phyloP scores from a whole-genome alignment of 495 filamentous ascomycete species.

The Sordaria brevicollis region DNA sequence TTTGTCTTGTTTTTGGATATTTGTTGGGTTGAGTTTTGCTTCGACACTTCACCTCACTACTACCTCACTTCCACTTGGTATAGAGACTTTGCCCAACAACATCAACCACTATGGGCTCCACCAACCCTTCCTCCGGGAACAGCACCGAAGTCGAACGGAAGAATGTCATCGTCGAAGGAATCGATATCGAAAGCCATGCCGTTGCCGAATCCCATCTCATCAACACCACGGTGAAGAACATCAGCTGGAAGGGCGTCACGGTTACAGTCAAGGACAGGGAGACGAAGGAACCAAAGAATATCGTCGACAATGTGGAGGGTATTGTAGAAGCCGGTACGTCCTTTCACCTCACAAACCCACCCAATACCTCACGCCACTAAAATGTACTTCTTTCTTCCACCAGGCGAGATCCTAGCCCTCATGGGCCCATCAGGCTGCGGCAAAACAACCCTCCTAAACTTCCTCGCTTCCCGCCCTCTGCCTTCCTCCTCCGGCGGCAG shows the following conservation, averaged over 20 bases:
- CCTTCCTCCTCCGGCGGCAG: not conserved
- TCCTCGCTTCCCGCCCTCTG: slow-evolving; percentile 61
- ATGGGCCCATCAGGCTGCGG: slow-evolving; percentile 72
- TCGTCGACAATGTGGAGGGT: slow-evolving; percentile 44
- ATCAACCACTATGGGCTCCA: not conserved
- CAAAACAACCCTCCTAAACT: slow-evolving; percentile 70
- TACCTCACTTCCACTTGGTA: not conserved
- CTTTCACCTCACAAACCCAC: not conserved
- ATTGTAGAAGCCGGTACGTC: slow-evolving; percentile 36
- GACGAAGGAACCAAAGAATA: slow-evolving; percentile 45
- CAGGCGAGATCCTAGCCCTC: slow-evolving; percentile 62
- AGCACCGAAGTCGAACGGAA: slow-evolving; percentile 7
- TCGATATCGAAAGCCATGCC: slow-evolving; percentile 14
- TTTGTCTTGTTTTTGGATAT: not conserved
- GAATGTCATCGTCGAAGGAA: not conserved
- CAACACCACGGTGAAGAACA: slow-evolving; percentile 30
- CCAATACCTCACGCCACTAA: not conserved
- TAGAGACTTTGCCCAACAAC: not conserved
- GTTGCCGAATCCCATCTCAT: slow-evolving; percentile 23
- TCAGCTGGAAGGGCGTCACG: slow-evolving; percentile 51
- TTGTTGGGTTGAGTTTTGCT: not conserved
- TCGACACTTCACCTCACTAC: not conserved
- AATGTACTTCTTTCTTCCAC: not conserved
- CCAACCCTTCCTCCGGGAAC: slow-evolving; percentile 1
- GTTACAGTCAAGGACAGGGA: slow-evolving; percentile 61